phyloP scores from a whole-genome alignment of 108 stramenopile genomes.

The Cyclotella sp. region DNA sequence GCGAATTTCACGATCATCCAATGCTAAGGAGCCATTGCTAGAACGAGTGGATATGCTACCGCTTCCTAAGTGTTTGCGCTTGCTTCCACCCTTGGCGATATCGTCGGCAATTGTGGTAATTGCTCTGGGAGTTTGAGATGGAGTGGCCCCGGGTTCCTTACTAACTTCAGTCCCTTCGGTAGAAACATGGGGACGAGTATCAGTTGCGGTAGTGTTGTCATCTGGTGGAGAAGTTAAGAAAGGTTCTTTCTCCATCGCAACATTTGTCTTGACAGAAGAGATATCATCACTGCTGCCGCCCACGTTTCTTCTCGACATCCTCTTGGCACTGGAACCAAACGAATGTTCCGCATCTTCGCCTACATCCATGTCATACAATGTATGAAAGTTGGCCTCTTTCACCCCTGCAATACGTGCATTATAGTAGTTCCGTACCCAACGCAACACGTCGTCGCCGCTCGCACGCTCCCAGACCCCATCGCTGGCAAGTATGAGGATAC shows the following conservation, averaged over 20 bases:
- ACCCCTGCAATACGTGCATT: conserved; percentile 68
- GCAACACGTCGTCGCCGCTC: conserved; percentile 71
- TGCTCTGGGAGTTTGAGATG: conserved; percentile 34
- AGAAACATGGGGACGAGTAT: conserved; percentile 5
- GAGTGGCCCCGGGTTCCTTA: conserved; percentile 25
- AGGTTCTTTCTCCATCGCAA: conserved; percentile 4
- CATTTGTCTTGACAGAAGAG: conserved; percentile 5
- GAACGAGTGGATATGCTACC: conserved; percentile 41
- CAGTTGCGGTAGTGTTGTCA: conserved; percentile 8
- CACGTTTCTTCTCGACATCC: conserved; percentile 29
- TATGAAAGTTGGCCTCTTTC: conserved; percentile 39
- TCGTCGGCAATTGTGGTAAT: conserved; percentile 28
- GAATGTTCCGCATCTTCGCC: conserved; percentile 20
- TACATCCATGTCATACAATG: conserved; percentile 21
- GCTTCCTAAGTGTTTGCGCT: conserved; percentile 51
- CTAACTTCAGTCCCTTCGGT: conserved; percentile 15
- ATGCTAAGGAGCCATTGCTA: conserved; percentile 55
- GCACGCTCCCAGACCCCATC: conserved; percentile 91
- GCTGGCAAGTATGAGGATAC: conserved; percentile 80
- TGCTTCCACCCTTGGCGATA: conserved; percentile 30
- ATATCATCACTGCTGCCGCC: conserved; percentile 13
- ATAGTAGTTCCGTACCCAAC: conserved; percentile 79
- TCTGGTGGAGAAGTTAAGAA: background rate
- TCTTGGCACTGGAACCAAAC: conserved; percentile 34
- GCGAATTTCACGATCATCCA: conserved; percentile 12